Conservation (phyloP, 768 basidiomycete species). For the Paxillus rubicundulus region DNA sequence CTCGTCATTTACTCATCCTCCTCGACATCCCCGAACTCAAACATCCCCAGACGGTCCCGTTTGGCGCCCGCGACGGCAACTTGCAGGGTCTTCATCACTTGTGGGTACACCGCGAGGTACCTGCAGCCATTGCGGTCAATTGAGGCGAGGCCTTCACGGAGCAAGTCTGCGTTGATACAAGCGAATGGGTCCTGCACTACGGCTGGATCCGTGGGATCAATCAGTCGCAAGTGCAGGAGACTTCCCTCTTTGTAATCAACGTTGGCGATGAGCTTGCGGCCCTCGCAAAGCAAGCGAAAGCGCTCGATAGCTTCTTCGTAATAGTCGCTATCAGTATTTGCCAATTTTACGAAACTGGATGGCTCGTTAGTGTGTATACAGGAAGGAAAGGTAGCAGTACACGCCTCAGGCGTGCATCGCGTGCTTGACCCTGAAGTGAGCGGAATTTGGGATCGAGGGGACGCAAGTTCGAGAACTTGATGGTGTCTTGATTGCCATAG, state of each 20-base stretch:
- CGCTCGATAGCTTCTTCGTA: constrained; percentile 79
- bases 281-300: constrained; percentile 83
- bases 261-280: constrained; percentile 96
- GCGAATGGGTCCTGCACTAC: constrained; percentile 65
- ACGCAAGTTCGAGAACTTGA: constrained; percentile 79
- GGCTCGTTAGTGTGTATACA: constrained; percentile 2
- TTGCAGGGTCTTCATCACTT: constrained; percentile 63
- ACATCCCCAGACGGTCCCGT: constrained; percentile 75
- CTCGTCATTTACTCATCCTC: constrained; percentile 57
- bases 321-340: constrained; percentile 82
- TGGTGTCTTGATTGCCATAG: constrained; percentile 91
- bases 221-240: constrained; percentile 83
- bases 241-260: constrained; percentile 81
- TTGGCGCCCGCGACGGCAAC: constrained; percentile 63
- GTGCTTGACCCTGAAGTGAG: constrained; percentile 86
- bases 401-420: constrained; percentile 88
- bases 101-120: constrained; percentile 70
- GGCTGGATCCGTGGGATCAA: constrained; percentile 78
- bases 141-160: constrained; percentile 82
- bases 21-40: constrained; percentile 89
- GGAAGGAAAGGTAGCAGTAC: not conserved
- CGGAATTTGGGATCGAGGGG: constrained; percentile 91
- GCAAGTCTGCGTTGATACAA: constrained; percentile 85
- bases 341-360: constrained; percentile 80
- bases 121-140: constrained; percentile 76